Base-by-base conservation (phyloP, 129 eudicot species). In the Tagetes erecta region DNA sequence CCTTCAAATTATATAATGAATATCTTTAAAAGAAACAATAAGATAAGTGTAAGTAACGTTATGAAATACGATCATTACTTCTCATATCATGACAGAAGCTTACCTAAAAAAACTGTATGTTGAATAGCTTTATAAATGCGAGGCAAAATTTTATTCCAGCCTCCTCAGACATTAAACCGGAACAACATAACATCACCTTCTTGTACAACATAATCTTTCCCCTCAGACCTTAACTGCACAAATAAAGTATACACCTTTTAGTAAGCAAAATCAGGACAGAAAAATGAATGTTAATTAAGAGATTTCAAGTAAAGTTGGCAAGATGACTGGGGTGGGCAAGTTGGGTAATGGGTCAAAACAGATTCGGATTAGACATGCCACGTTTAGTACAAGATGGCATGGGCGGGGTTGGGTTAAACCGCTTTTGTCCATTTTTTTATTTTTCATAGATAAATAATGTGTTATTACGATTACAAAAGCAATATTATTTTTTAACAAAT, bases 181-280 rank as follows among this genome's bases (percentile, higher is more conserved):
- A 93, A 93, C 83, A 93, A 80, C 98, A 93, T 87, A 13, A 93
- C 96, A 80, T 93, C 98, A 33, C 98, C 98, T 84, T 93, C 98
- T 88, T 81, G 86, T 50, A 93, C 98, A 76, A 90, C 73, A 64
- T 93, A 93, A 36, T 93, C 98, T 82, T 88, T 93, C n/a, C 98
- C 98, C 76, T 93, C 98, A 0, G 92, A 88, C 71, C 98, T 84
- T 82, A 93, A 76, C 98, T 93, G 91, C 89, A 88, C 45, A 77
- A 39, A 74, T 20, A 73, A 55, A 40, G 46, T 6, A 53, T 67
- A 81, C 6, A 66, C 57, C 35, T 42, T 55, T 60, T 20, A 20
- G 65, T 70, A 40, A 78, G 51, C 31, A 14, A 46, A 8, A 41
- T 4, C 35, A 47, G 20, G 70, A 67, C 34, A 37, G 1, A 51